phyloP scores from a whole-genome alignment of 2,329 filamentous ascomycete genomes.

The Harringtonia aguacate region DNA sequence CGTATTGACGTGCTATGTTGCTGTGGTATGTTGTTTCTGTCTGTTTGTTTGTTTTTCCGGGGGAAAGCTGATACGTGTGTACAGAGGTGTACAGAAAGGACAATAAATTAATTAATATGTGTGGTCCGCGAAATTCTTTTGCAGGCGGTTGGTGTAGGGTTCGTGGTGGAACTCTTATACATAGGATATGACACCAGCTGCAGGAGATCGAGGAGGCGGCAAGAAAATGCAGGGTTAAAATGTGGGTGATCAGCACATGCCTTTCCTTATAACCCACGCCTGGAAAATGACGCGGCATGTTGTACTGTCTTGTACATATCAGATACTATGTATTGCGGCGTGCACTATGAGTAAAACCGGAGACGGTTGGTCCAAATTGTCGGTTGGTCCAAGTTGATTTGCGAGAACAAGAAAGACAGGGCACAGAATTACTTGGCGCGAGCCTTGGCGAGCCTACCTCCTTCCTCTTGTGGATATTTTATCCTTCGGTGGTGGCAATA shows the following conservation, averaged over 20 bases:
- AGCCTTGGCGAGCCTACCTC: not conserved
- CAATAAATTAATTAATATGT: no score
- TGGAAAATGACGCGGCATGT: not conserved
- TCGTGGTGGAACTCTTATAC: no score
- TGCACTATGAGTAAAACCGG: no score
- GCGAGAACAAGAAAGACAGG: no score
- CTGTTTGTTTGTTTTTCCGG: not conserved
- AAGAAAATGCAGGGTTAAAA: not conserved
- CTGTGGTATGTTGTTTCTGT: not conserved
- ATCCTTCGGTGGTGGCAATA: not conserved
- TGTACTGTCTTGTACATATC: not conserved
- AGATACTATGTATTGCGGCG: no score
- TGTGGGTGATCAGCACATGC: not conserved
- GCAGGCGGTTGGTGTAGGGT: no score
- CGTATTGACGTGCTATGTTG: not conserved
- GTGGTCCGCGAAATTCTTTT: no score
- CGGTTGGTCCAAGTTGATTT: no score
- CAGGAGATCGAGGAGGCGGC: not conserved
- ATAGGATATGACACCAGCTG: not conserved
- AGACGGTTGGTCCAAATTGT: no score
- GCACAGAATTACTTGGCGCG: not conserved
- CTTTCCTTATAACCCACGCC: not conserved
- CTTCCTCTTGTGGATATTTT: not conserved
- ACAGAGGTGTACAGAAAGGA: no score
- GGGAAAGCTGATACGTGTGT: no score